Evolutionary conservation across 2,329 filamentous ascomycete genomes (phyloP), one percentile per base, ranked within the genome.

Genomic region (Fusarium sp.): DNA sequence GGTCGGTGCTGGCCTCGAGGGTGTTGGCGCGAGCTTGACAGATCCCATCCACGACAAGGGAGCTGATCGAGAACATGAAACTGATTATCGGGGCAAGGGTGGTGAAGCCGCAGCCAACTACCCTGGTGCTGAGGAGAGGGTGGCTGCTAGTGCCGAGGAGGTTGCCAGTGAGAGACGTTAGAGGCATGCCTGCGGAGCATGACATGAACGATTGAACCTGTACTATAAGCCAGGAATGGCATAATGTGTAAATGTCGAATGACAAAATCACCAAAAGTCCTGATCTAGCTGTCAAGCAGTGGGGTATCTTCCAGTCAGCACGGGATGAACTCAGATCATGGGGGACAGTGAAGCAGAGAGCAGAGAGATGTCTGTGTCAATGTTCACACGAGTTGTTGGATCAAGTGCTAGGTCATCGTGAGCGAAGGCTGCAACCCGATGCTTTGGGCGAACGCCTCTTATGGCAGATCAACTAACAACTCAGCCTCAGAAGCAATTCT

Each of bases 1-100:
- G 55, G 78, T 80, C 57, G 64, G 78, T 2, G 63, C 73, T 3
- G 83, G 83, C 0, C 61, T 84, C 0, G 81, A 79, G 25, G 81
- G 81, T 8, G 74, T 79, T 0, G 81, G 79, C 4, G 78, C 79
- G 1, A 79, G 73, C 18, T 61, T 56, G 0, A 63, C 58, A 13
- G 77, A 80, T 33, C 75, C 75, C 11, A 71, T 75, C 31, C 73
- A 75, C 13, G 63, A 77, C 29, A 64, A 71, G 31, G 73, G 77
- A 1, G 76, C 78, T 1, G 79, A 81, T 29, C 75, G 65, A 13
- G 71, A 76, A 11, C 58, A 77, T 67, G 67, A 63, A 49, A 71
- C 64, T 10, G 69, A 69, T 38, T 60, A 72, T 16, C 68, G 68
- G 34, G 66, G 65, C 34, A 69, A 67, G 58, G 46, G 59, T 44